phyloP scores from a whole-genome alignment of 208 protist species.

The Porcisia hertigi region DNA sequence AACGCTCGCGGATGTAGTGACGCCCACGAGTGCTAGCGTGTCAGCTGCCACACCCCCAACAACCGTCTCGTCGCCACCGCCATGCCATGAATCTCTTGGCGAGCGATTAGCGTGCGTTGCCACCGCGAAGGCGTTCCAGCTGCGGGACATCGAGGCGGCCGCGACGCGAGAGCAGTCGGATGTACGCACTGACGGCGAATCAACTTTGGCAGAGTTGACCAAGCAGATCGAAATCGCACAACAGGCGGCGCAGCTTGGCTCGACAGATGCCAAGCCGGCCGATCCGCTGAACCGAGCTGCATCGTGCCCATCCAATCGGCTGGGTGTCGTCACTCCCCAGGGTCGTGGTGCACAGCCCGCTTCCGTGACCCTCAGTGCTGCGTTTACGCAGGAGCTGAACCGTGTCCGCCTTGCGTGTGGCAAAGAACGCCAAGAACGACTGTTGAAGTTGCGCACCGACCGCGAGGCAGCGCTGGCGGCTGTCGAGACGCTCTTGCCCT shows the following conservation, averaged over 20 bases:
- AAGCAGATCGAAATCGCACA: conserved; percentile 12
- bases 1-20: neutral
- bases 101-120: conserved; percentile 21
- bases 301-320: conserved; percentile 12
- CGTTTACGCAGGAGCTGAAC: conserved; percentile 34
- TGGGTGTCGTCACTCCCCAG: conserved; percentile 8
- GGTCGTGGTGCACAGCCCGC: conserved; percentile 8
- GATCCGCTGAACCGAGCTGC: neutral
- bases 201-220: conserved; percentile 10
- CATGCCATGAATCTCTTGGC: conserved; percentile 6
- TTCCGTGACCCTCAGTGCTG: conserved; percentile 16
- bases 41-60: neutral
- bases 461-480: conserved; percentile 24
- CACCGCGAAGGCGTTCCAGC: conserved; percentile 13
- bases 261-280: neutral
- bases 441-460: conserved; percentile 33
- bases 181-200: conserved; percentile 20
- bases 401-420: conserved; percentile 24
- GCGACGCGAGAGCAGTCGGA: conserved; percentile 22
- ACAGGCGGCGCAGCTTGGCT: neutral
- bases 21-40: neutral
- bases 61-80: neutral
- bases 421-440: conserved; percentile 38
- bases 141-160: conserved; percentile 21
- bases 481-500: neutral